phyloP scores from a whole-genome alignment of 1,139 yeast species.

The Yamadazyma blattariae region DNA sequence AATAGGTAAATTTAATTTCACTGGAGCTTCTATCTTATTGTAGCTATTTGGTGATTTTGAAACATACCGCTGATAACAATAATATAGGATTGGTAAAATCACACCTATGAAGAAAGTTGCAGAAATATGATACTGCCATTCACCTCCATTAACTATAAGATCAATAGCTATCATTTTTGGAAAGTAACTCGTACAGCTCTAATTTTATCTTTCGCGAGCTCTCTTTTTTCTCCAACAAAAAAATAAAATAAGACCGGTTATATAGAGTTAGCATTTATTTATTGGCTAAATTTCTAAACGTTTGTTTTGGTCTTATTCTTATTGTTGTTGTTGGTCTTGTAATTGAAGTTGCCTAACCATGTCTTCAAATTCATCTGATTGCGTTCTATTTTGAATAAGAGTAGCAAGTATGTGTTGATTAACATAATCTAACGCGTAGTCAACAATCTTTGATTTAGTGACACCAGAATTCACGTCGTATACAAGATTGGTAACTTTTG shows the following conservation, averaged over 20 bases:
- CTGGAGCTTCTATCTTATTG: slow-evolving; percentile 44
- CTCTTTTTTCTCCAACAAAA: too few relatives aligned
- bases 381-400: slow-evolving; percentile 31
- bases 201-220: neutral
- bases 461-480: slow-evolving; percentile 30
- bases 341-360: slow-evolving; percentile 20
- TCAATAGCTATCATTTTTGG: slow-evolving; percentile 43
- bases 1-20: slow-evolving; percentile 53
- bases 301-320: neutral
- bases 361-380: slow-evolving; percentile 26
- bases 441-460: slow-evolving; percentile 20
- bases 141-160: slow-evolving; percentile 39
- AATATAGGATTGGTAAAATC: slow-evolving; percentile 37
- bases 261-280: too few relatives aligned
- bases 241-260: too few relatives aligned
- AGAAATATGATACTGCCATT: slow-evolving; percentile 49
- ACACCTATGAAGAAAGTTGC: slow-evolving; percentile 45
- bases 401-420: slow-evolving; percentile 41
- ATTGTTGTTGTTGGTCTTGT: slow-evolving; percentile 2
- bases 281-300: too few relatives aligned
- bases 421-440: slow-evolving; percentile 33
- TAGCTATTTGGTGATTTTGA: slow-evolving; percentile 39
- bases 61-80: slow-evolving; percentile 36
- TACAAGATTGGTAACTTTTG: slow-evolving; percentile 28
- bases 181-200: neutral